A percentile compares a stretch with the other conserved stretches of the same genome.
Conservation (phyloP, 345 rosid species). For the Schrenkiella parvula region DNA sequence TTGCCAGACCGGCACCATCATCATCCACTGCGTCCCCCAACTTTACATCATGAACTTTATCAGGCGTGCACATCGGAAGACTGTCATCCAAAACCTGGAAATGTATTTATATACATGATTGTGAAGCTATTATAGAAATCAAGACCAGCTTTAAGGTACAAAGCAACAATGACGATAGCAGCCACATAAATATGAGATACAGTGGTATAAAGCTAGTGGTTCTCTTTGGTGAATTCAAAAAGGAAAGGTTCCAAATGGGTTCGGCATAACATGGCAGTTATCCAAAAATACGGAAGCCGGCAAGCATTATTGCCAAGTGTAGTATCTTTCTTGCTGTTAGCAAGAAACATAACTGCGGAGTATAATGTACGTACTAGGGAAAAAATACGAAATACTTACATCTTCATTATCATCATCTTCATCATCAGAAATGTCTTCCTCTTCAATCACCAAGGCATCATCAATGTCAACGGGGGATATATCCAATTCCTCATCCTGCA, state of each 20-base stretch:
- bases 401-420: constrained; percentile 94
- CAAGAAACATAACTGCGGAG: background rate
- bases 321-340: constrained; percentile 3
- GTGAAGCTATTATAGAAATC: background rate
- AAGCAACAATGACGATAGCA: background rate
- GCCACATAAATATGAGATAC: background rate
- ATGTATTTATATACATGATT: background rate
- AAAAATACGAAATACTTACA: constrained; percentile 46
- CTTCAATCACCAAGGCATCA: constrained; percentile 95
- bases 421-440: constrained; percentile 93
- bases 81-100: constrained; percentile 85
- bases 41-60: constrained; percentile 94
- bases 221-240: background rate
- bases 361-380: background rate
- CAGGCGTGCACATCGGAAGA: constrained; percentile 87
- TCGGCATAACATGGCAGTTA: background rate
- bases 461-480: constrained; percentile 89
- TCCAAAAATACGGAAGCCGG: background rate
- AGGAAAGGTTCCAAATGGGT: background rate
- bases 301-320: background rate
- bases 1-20: constrained; percentile 37
- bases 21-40: constrained; percentile 83
- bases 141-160: background rate
- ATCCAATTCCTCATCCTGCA: constrained; percentile 90
- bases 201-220: background rate